Evolutionary conservation across 306 rosid species (phyloP).

Genomic region (Inga laurina): DNA sequence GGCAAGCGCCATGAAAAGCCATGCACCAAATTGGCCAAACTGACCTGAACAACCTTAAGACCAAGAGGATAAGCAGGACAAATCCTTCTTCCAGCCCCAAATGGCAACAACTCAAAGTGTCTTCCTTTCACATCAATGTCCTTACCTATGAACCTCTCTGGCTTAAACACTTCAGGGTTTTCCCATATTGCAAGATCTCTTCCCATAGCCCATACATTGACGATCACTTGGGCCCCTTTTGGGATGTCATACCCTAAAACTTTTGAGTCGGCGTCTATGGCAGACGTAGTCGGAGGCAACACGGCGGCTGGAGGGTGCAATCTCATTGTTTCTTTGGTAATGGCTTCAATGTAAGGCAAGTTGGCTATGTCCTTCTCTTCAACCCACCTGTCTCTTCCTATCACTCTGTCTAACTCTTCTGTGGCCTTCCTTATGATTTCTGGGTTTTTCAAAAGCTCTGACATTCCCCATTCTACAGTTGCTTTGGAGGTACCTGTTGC

Average conservation of each 20-base stretch:
- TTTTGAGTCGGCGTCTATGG: conserved; percentile 28
- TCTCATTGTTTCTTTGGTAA: conserved; percentile 59
- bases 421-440: conserved; percentile 41
- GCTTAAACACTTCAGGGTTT: conserved; percentile 45
- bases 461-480: conserved; percentile 59
- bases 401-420: conserved; percentile 56
- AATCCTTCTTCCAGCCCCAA: conserved; percentile 61
- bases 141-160: conserved; percentile 49
- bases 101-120: conserved; percentile 53
- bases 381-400: conserved; percentile 62
- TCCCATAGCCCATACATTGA: conserved; percentile 50
- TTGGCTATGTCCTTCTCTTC: conserved; percentile 55
- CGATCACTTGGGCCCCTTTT: conserved; percentile 44
- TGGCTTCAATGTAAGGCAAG: conserved; percentile 48
- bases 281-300: conserved; percentile 37
- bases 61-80: conserved; percentile 64
- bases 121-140: conserved; percentile 49
- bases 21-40: conserved; percentile 57
- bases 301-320: conserved; percentile 55
- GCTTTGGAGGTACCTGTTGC: conserved; percentile 54
- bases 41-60: conserved; percentile 46
- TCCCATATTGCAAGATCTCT: conserved; percentile 60
- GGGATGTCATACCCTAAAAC: conserved; percentile 50
- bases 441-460: conserved; percentile 53
- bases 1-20: conserved; percentile 59